Evolutionary conservation across 2,329 filamentous ascomycete species (phyloP).

Genomic region (Fusarium zealandicum): DNA sequence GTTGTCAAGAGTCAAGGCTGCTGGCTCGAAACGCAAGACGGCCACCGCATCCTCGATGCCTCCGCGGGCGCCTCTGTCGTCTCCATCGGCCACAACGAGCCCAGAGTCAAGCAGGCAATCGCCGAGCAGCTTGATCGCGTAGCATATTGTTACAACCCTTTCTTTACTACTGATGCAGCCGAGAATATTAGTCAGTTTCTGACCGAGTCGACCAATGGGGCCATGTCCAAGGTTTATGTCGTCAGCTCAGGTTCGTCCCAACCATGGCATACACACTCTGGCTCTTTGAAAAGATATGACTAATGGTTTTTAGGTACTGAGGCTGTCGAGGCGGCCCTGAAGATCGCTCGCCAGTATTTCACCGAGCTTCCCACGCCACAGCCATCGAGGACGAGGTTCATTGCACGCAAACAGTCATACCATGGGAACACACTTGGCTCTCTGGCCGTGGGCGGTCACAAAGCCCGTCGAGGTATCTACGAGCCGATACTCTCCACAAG

Average conservation of each 20-base stretch:
- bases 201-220: conserved; percentile 15
- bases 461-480: conserved; percentile 38
- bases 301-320: conserved; percentile 22
- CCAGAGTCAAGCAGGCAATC: conserved; percentile 25
- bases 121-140: conserved; percentile 10
- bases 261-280: not conserved
- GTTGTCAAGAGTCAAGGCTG: conserved; percentile 19
- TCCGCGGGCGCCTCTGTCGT: conserved; percentile 32
- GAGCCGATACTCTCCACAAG: conserved; percentile 35
- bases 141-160: conserved; percentile 28
- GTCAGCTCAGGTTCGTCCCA: conserved; percentile 19
- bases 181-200: conserved; percentile 22
- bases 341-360: conserved; percentile 33
- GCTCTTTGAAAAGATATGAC: not conserved
- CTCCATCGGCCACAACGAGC: conserved; percentile 22
- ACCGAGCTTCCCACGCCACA: conserved; percentile 27
- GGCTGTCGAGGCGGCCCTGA: conserved; percentile 32
- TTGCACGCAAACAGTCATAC: conserved; percentile 28
- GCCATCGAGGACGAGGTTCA: conserved; percentile 20
- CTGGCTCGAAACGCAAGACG: conserved; percentile 25
- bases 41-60: conserved; percentile 17
- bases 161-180: conserved; percentile 22
- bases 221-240: conserved; percentile 25
- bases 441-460: conserved; percentile 16
- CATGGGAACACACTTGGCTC: conserved; percentile 32